phyloP scores from a whole-genome alignment of 1,139 yeast genomes.

The Saccharomyces hybrid region DNA sequence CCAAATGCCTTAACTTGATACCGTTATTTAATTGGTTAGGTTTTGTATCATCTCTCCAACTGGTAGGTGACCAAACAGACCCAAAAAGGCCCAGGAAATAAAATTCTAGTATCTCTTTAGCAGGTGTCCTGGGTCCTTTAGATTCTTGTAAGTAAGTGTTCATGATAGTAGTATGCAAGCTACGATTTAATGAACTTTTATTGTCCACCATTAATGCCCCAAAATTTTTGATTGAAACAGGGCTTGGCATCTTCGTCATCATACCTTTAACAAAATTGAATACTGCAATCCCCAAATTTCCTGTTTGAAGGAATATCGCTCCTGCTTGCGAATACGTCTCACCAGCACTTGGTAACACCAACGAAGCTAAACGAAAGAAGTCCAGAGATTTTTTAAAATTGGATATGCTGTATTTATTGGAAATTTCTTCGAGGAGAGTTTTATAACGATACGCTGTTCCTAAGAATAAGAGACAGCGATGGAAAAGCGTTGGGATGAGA shows the following conservation, averaged over 20 bases:
- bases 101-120: constrained; percentile 29
- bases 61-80: constrained; percentile 17
- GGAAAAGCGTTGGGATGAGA: constrained; percentile 42
- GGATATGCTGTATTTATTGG: constrained; percentile 35
- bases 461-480: constrained; percentile 47
- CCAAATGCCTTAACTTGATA: constrained; percentile 15
- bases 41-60: constrained; percentile 18
- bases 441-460: constrained; percentile 58
- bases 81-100: constrained; percentile 28
- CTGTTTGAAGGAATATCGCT: constrained; percentile 41
- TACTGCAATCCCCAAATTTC: constrained; percentile 36
- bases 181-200: constrained; percentile 16
- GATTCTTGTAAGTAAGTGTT: constrained; percentile 17
- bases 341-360: constrained; percentile 55
- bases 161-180: constrained; percentile 11
- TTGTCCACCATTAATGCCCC: constrained; percentile 17
- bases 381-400: constrained; percentile 40
- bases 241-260: constrained; percentile 43
- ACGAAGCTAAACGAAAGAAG: constrained; percentile 45
- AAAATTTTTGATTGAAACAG: constrained; percentile 20
- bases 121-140: constrained; percentile 19
- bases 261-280: constrained; percentile 54
- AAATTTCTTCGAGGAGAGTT: constrained; percentile 39
- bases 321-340: constrained; percentile 59
- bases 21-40: constrained; percentile 12